phyloP scores from a whole-genome alignment of 202 grass and related monocot genomes.

The Eragrostis tef region DNA sequence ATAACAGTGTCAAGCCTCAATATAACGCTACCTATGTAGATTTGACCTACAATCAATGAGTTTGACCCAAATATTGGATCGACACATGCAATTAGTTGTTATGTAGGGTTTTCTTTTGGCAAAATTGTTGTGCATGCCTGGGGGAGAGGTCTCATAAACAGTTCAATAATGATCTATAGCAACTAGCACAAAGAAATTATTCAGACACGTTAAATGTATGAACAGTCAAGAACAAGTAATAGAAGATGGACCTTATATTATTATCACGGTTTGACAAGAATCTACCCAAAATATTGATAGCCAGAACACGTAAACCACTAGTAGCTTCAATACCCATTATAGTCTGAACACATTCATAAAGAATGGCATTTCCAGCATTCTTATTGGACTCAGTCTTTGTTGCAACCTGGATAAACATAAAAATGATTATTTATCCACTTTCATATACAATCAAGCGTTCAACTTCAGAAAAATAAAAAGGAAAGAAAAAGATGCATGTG shows the following conservation, averaged over 20 bases:
- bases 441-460: not conserved
- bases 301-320: slow-evolving; percentile 89
- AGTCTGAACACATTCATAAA: slow-evolving; percentile 97
- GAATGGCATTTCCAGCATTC: slow-evolving; percentile 96
- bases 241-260: slow-evolving; percentile 79
- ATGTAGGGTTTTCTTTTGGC: too few relatives aligned
- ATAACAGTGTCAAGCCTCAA: too few relatives aligned
- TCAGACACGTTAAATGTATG: not conserved
- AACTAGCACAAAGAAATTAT: slow-evolving; percentile 36
- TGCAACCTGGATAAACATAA: slow-evolving; percentile 70
- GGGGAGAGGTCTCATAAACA: not conserved
- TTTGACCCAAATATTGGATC: too few relatives aligned
- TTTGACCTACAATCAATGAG: too few relatives aligned
- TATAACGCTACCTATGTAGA: too few relatives aligned
- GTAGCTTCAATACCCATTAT: slow-evolving; percentile 98
- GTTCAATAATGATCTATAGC: not conserved
- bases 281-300: slow-evolving; percentile 97
- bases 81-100: too few relatives aligned
- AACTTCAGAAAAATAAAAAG: not conserved
- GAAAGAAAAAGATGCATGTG: not conserved
- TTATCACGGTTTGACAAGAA: slow-evolving; percentile 98
- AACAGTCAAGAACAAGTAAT: slow-evolving; percentile 28
- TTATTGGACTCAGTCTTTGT: slow-evolving; percentile 94
- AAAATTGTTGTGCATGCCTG: not conserved
- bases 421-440: not conserved